These are phyloP conservation scores for Parietaria judaica DNA, from an alignment of 306 rosid species.

Conservation along the genomic window DNA sequence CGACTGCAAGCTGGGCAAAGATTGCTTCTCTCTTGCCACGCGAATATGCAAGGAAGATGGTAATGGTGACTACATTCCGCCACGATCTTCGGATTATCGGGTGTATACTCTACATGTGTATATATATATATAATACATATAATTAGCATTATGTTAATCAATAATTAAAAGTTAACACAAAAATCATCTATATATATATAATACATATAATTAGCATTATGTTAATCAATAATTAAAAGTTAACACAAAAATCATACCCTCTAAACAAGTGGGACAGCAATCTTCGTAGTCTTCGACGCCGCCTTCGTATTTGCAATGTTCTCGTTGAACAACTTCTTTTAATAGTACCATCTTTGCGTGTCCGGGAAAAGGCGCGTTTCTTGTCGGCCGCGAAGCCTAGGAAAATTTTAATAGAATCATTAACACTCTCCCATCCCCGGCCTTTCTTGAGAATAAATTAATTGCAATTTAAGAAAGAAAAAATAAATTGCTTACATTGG, in stretches of 20 bases:
- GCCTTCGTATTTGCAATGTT: background rate
- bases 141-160: background rate
- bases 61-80: slow-evolving; percentile 27
- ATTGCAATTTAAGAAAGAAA: background rate
- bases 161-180: background rate
- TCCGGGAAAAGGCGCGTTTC: background rate
- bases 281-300: background rate
- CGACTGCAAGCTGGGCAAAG: slow-evolving; percentile 32
- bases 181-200: too few species aligned
- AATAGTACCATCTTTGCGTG: background rate
- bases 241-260: background rate
- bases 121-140: too few species aligned
- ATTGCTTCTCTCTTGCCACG: slow-evolving; percentile 31
- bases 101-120: slow-evolving; percentile 25
- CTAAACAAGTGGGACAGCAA: background rate
- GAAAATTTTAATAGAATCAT: background rate
- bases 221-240: background rate
- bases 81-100: slow-evolving; percentile 31
- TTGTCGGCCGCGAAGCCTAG: background rate
- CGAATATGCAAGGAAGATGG: slow-evolving; percentile 43
- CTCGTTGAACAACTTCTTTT: background rate
- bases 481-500: background rate
- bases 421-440: background rate
- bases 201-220: too few species aligned
- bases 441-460: background rate